Percentiles rank a stretch among this genome's conserved stretches.
These are phyloP conservation scores for Trichoderma erinaceum DNA, from an alignment of 495 filamentous ascomycete genomes.

Conservation along the genomic window DNA sequence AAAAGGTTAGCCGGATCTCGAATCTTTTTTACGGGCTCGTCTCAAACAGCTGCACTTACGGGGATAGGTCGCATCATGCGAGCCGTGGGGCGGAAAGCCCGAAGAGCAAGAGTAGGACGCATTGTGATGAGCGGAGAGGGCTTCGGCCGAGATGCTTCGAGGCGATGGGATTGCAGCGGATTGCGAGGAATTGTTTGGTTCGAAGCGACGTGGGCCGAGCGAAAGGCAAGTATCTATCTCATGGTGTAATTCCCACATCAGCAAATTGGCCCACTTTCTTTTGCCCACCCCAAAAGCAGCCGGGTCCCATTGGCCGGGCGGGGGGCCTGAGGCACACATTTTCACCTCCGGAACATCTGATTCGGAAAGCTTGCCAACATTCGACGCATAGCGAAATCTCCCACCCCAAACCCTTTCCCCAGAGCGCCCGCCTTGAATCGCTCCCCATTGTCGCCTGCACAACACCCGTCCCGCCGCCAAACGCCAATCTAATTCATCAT, in stretches of 20 bases:
- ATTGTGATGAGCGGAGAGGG: conserved; percentile 40
- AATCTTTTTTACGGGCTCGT: background rate
- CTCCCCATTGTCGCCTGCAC: conserved; percentile 1
- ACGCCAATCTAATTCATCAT: conserved; percentile 44
- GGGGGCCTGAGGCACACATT: conserved; percentile 13
- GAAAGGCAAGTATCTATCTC: conserved; percentile 2
- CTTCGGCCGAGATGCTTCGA: background rate
- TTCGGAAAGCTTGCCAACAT: conserved; percentile 10
- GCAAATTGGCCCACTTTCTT: conserved; percentile 2
- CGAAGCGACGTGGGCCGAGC: background rate
- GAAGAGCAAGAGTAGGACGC: conserved; percentile 57
- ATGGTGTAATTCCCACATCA: conserved; percentile 15
- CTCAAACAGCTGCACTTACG: conserved; percentile 49
- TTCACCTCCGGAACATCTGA: conserved; percentile 11
- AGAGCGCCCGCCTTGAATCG: background rate
- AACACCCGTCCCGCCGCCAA: background rate
- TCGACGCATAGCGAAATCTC: conserved; percentile 9
- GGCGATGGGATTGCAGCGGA: conserved; percentile 15
- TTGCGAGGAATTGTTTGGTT: conserved; percentile 17
- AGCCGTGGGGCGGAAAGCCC: conserved; percentile 51
- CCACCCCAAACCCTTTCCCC: conserved; percentile 2
- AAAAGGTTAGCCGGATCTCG: conserved; percentile 31
- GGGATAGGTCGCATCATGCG: conserved; percentile 72
- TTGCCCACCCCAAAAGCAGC: background rate
- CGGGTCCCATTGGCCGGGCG: conserved; percentile 1